phyloP scores from a whole-genome alignment of 306 rosid genomes.

The Quercus berberidifolia region DNA sequence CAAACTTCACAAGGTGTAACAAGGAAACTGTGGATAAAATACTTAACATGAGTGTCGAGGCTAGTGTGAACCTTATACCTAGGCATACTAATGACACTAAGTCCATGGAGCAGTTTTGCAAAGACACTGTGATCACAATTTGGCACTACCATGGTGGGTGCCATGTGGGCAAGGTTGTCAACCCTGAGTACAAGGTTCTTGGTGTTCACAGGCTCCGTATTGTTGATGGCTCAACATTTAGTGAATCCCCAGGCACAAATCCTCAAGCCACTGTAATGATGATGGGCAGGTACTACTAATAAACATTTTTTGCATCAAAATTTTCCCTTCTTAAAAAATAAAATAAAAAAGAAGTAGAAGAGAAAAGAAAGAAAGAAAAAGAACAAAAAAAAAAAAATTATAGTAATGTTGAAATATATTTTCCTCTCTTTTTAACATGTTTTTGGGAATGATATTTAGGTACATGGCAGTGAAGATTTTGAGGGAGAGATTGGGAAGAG shows the following conservation, averaged over 20 bases:
- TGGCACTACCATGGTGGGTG: slow-evolving; percentile 99
- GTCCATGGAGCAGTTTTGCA: slow-evolving; percentile 79
- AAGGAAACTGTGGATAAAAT: slow-evolving; percentile 48
- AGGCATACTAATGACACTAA: slow-evolving; percentile 63
- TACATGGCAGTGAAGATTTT: slow-evolving; percentile 91
- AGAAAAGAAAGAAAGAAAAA: not conserved
- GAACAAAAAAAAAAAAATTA: not conserved
- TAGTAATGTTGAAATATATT: not conserved
- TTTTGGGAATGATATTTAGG: slow-evolving; percentile 46
- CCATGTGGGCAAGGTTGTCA: slow-evolving; percentile 78
- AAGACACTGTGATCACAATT: slow-evolving; percentile 84
- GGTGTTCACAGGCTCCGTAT: slow-evolving; percentile 72
- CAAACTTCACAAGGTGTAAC: slow-evolving; percentile 52
- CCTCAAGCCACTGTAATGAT: slow-evolving; percentile 95
- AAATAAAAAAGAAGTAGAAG: no score
- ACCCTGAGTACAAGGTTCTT: slow-evolving; percentile 53
- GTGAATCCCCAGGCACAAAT: slow-evolving; percentile 88
- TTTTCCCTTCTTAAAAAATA: no score
- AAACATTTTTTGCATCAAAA: no score
- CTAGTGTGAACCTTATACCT: slow-evolving; percentile 77
- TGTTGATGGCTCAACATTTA: slow-evolving; percentile 76
- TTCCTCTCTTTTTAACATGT: not conserved
- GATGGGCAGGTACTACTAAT: slow-evolving; percentile 80
- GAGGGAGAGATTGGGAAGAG: slow-evolving; percentile 60
- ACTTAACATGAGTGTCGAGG: slow-evolving; percentile 61